Evolutionary conservation across 176 grass and related monocot species (phyloP).

Genomic region (sorghum (Sorghum bicolor)): DNA sequence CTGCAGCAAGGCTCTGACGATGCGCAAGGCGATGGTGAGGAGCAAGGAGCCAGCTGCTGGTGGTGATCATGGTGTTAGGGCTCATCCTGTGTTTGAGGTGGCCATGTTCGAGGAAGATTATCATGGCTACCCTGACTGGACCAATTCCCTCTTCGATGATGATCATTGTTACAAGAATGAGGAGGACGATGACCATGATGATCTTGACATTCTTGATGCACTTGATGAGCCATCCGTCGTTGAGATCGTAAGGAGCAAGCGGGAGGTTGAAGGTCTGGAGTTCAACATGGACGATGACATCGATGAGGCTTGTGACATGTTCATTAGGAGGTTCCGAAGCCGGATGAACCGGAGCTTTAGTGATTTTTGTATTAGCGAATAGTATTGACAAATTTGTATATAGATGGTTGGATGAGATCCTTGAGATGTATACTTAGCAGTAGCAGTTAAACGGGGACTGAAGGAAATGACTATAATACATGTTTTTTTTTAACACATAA

Average conservation of each 20-base stretch:
- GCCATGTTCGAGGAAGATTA: slow-evolving; percentile 22
- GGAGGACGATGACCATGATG: not conserved
- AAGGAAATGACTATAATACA: not conserved
- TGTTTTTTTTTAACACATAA: not conserved
- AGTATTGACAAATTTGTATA: not conserved
- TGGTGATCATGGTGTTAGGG: not conserved
- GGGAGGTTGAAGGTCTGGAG: slow-evolving; percentile 50
- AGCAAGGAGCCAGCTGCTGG: not conserved
- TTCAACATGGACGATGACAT: slow-evolving; percentile 80
- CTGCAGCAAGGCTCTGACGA: slow-evolving; percentile 27
- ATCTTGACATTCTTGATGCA: not conserved
- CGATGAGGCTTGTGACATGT: slow-evolving; percentile 67
- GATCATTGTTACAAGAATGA: not conserved
- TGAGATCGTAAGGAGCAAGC: slow-evolving; percentile 59
- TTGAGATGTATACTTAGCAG: not conserved
- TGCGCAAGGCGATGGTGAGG: not conserved
- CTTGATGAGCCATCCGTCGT: slow-evolving; percentile 40
- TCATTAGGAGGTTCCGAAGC: slow-evolving; percentile 58
- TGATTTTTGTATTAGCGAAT: not conserved
- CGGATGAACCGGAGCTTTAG: slow-evolving; percentile 38
- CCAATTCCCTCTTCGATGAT: slow-evolving; percentile 39
- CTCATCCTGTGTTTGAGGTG: not conserved
- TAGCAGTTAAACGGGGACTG: not conserved
- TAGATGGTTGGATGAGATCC: not conserved
- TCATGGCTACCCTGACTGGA: slow-evolving; percentile 26